Evolutionary conservation across 1,284 basidiomycete genomes (phyloP).

Genomic region (Mycena sp.): DNA sequence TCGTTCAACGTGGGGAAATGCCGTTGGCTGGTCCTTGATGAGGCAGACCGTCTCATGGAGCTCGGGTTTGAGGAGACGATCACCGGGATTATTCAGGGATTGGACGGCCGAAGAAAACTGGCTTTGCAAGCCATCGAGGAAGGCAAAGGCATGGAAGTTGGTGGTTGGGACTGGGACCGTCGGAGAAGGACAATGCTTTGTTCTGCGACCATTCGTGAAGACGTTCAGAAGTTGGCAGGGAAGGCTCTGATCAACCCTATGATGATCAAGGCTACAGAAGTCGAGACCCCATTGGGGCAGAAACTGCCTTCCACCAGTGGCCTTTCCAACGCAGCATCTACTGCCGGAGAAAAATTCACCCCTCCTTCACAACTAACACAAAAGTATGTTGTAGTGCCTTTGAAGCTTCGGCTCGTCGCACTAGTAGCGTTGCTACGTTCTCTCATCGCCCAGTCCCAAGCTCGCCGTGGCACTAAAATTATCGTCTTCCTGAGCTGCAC

Average conservation of each 20-base stretch:
- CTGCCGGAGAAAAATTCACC: constrained; percentile 75
- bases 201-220: constrained; percentile 96
- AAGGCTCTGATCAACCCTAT: constrained; percentile 78
- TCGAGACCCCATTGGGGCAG: constrained; percentile 37
- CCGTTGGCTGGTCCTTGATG: constrained; percentile 96
- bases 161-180: constrained; percentile 88
- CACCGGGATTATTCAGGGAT: constrained; percentile 85
- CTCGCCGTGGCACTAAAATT: constrained; percentile 68
- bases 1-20: constrained; percentile 94
- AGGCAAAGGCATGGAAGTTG: constrained; percentile 76
- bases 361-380: constrained; percentile 96
- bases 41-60: constrained; percentile 97
- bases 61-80: constrained; percentile 96
- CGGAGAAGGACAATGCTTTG: constrained; percentile 89
- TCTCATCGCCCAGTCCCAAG: constrained; percentile 70
- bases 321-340: constrained; percentile 20
- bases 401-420: constrained; percentile 93
- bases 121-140: constrained; percentile 79
- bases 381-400: constrained; percentile 91
- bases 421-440: constrained; percentile 87
- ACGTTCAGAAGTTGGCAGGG: constrained; percentile 93
- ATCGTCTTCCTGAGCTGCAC: constrained; percentile 98
- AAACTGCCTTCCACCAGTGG: constrained; percentile 24
- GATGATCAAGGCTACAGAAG: constrained; percentile 74
- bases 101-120: constrained; percentile 83